phyloP scores from a whole-genome alignment of 805 yeast genomes.

The Ogataea glucozyma region DNA sequence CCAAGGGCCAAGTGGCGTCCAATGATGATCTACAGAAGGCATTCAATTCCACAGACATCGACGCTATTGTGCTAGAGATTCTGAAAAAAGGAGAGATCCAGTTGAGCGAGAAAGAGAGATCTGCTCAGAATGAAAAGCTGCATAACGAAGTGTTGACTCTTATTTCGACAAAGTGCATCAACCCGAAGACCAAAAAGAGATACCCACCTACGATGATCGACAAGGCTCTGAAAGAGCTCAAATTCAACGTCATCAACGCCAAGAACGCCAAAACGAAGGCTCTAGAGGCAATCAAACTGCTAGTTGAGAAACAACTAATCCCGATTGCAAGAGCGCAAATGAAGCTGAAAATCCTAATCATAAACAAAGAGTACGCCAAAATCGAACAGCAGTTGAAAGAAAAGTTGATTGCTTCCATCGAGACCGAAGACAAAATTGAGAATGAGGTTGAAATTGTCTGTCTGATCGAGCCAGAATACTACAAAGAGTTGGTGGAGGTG shows the following conservation, averaged over 20 bases:
- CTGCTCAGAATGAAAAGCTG: conserved; percentile 56
- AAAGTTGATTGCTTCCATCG: conserved; percentile 40
- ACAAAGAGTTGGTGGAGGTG: conserved; percentile 65
- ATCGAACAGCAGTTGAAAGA: conserved; percentile 31
- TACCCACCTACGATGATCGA: conserved; percentile 95
- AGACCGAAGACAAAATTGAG: conserved; percentile 23
- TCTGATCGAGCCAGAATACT: conserved; percentile 82
- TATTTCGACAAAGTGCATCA: conserved; percentile 86
- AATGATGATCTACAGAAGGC: conserved; percentile 74
- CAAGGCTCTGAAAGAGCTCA: conserved; percentile 75
- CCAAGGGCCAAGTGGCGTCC: conserved; percentile 92
- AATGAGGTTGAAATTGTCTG: conserved; percentile 44
- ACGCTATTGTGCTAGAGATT: conserved; percentile 77
- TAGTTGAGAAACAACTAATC: conserved; percentile 76
- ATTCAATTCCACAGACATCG: conserved; percentile 75
- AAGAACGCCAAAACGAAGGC: conserved; percentile 78
- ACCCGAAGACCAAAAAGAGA: conserved; percentile 84
- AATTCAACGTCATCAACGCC: conserved; percentile 69
- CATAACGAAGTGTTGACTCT: conserved; percentile 77
- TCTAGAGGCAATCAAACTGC: conserved; percentile 79
- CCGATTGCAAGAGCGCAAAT: conserved; percentile 95
- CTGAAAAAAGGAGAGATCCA: conserved; percentile 92
- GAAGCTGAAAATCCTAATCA: conserved; percentile 72
- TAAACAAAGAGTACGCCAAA: conserved; percentile 51
- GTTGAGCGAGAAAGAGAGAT: conserved; percentile 89